Evolutionary conservation across 495 filamentous ascomycete genomes (phyloP), one percentile per base, ranked within the genome.

Genomic region (Usnea hakonensis): DNA sequence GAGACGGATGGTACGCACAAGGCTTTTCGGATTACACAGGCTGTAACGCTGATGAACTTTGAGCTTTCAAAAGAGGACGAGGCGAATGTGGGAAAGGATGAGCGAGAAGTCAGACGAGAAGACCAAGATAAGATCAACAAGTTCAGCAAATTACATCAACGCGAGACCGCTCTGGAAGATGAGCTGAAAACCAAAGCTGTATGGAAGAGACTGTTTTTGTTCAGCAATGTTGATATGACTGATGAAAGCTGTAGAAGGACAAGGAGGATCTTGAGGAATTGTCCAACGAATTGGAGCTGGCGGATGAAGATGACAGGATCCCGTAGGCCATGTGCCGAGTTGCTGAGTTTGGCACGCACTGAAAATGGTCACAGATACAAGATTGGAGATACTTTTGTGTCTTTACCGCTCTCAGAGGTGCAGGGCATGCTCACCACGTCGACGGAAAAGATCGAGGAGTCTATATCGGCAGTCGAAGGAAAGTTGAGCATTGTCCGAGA

Each of bases 81-180:
- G 74, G 79, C 77, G 64, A 76, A 85, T 16, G 77, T 85, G 35
- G 86, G 79, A 58, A 78, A 82, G 52, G 87, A 93, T 43, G 91
- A 97, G 63, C 86, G 89, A 64, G 88, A 96, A 72, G 94, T 98
- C 57, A 87, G 93, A 41, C 88, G 91, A 67, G 93, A 96, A 68
- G 94, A 98, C 72, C 94, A 98, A 74, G 91, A 98, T 75, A 95
- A 91, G 74, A 98, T 98, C 81, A 98, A 97, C 76, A 87, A 87
- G 57, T 98, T 98, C 79, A 97, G 92, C 73, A 85, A 91, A 41
- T 79, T 98, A 55, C 95, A 98, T 73, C 90, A 95, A 72, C 85
- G 88, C 33, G 88, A 96, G 74, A 76, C 85, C 5, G 70, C 76
- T 11, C 73, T 97, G 23, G 87, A 93, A 73, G 90, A 92, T 19